Base-by-base conservation (phyloP, 2,329 filamentous ascomycete genomes). In the Juglanconis sp. region DNA sequence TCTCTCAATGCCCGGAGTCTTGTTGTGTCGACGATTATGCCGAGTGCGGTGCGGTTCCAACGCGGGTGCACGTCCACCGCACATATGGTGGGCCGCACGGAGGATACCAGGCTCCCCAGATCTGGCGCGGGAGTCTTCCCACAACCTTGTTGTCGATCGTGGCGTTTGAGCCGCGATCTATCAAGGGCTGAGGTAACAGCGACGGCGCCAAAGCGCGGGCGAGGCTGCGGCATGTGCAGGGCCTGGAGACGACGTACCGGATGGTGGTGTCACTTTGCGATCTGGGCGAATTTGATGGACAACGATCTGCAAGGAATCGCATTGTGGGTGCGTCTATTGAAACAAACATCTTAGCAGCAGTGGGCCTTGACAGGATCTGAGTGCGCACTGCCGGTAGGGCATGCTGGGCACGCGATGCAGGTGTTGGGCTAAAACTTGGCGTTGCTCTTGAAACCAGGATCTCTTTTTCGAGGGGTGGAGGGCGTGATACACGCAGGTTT, bases 151-250 rank as follows among this genome's bases (percentile, higher is more conserved):
- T 42, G 57, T 34, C 24, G 47, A 56, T 62, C 56, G 52, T 55
- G 47, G 52, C 47, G 52, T 60, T 59, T 61, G 59, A 61, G 59
- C 58, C 58, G 58, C 56, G 50, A 49, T 46, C 49, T 53, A 38
- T 52, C 56, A 52, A 30, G 44, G 34, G 35, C 32, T 47, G 58
- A 52, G 53, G 53, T 57, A 34, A 36, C 53, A 60, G 24, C 53
- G 24, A 31, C 40, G 13, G 15, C 13, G 15, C 13, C 47, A 42
- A 11, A 5, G 55, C 40, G 46, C 34, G 36, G 24, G 30, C 49
- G 36, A 36, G 55, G 17, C 48, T 36, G 51, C 42, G 40, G 15
- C n/a, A 5, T 47, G 44, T n/a, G 17, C 13, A 47, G 38, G 38
- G 7, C 5, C 38, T 5, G 38, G 38, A 42, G 38, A 15, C 38